Conservation (phyloP, 495 filamentous ascomycete genomes). For the Daldinia bambusicola region DNA sequence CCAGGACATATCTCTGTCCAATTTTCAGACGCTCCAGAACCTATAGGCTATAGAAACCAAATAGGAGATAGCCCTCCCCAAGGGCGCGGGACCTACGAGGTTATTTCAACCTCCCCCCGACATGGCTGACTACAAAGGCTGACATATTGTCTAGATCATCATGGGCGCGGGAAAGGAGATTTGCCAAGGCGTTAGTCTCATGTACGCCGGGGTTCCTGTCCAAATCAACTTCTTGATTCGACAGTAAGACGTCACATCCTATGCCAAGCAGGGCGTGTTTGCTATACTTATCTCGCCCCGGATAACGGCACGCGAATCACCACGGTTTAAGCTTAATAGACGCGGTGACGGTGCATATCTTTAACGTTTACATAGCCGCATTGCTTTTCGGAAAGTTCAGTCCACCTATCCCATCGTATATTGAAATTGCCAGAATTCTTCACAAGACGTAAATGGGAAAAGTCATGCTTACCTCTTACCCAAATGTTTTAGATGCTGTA, state of each 20-base stretch:
- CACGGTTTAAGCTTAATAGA: neutral
- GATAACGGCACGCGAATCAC: slow-evolving; percentile 29
- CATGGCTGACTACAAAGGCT: too few species aligned
- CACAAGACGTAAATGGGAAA: neutral
- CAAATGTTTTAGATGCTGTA: neutral
- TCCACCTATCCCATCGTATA: neutral
- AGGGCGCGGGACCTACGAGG: slow-evolving; percentile 6
- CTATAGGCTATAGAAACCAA: neutral
- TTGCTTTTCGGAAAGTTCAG: neutral
- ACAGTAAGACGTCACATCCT: slow-evolving; percentile 19
- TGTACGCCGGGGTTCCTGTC: neutral
- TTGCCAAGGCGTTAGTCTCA: slow-evolving; percentile 35
- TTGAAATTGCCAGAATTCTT: neutral
- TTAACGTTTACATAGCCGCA: neutral
- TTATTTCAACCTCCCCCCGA: slow-evolving; percentile 18
- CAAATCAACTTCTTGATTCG: slow-evolving; percentile 18
- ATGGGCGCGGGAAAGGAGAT: slow-evolving; percentile 20
- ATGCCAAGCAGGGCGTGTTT: slow-evolving; percentile 26
- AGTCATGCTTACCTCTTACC: neutral
- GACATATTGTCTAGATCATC: slow-evolving; percentile 7
- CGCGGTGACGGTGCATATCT: neutral
- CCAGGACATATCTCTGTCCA: slow-evolving; percentile 17
- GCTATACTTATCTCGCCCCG: slow-evolving; percentile 10
- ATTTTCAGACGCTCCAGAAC: slow-evolving; percentile 3
- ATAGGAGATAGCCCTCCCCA: slow-evolving; percentile 6